Conservation (phyloP, 495 filamentous ascomycete species). For the Filosporella fistucella region DNA sequence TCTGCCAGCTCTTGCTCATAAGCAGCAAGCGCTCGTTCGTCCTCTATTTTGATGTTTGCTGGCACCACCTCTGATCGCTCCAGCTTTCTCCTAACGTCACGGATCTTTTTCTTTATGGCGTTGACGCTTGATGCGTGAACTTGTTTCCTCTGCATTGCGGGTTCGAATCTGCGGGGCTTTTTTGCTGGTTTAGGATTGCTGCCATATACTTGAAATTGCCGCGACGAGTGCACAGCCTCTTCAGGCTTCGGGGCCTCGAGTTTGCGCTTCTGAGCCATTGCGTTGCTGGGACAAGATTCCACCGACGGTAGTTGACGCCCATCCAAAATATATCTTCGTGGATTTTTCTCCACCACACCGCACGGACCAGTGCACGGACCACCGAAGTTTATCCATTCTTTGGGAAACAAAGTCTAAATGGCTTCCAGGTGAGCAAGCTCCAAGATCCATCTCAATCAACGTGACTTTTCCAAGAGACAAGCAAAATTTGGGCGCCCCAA, state of each 20-base stretch:
- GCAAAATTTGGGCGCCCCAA: too few species aligned
- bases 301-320: too few species aligned
- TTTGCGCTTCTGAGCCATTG: conserved; percentile 31
- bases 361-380: too few species aligned
- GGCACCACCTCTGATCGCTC: conserved; percentile 49
- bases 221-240: conserved; percentile 18
- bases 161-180: conserved; percentile 25
- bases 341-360: too few species aligned
- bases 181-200: conserved; percentile 20
- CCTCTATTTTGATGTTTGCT: conserved; percentile 66
- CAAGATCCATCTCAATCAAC: too few species aligned
- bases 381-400: too few species aligned
- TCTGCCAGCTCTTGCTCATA: conserved; percentile 68
- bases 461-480: too few species aligned
- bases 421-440: too few species aligned
- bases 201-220: conserved; percentile 21
- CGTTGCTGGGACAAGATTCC: conserved; percentile 4
- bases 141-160: conserved; percentile 31
- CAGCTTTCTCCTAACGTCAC: conserved; percentile 40
- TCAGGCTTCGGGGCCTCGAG: conserved; percentile 61
- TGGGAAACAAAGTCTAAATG: too few species aligned
- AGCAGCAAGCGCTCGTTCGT: conserved; percentile 74
- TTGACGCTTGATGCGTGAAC: conserved; percentile 38
- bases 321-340: too few species aligned
- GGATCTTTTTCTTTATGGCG: conserved; percentile 47